A percentile compares a stretch with the other conserved stretches of the same genome.
Evolutionary conservation across 805 yeast genomes (phyloP).

Genomic region (Candida sonorensis): DNA sequence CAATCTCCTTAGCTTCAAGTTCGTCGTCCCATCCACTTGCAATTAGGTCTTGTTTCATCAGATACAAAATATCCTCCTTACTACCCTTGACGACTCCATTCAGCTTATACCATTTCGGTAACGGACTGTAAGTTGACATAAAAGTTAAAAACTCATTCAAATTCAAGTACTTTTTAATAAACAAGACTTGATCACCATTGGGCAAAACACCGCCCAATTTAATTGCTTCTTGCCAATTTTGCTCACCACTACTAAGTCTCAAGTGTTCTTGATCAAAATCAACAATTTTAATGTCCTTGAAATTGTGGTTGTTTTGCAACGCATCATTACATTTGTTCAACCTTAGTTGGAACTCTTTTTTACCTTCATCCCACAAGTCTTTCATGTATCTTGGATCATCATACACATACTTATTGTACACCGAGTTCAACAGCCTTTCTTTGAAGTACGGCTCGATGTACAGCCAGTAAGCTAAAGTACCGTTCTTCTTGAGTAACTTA

Average conservation of each 20-base stretch:
- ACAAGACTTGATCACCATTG: slow-evolving; percentile 11
- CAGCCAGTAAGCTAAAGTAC: slow-evolving; percentile 72
- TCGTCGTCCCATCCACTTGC: slow-evolving; percentile 37
- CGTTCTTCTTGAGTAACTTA: slow-evolving; percentile 45
- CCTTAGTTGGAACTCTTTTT: slow-evolving; percentile 28
- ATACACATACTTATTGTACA: slow-evolving; percentile 46
- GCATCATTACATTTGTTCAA: slow-evolving; percentile 13
- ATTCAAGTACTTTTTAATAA: slow-evolving; percentile 10
- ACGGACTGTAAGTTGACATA: slow-evolving; percentile 20
- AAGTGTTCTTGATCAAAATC: slow-evolving; percentile 8
- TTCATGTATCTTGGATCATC: slow-evolving; percentile 44
- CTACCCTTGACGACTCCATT: slow-evolving; percentile 12
- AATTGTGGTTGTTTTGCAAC: slow-evolving; percentile 20
- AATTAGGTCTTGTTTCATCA: slow-evolving; percentile 14
- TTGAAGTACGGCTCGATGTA: slow-evolving; percentile 59
- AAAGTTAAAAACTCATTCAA: slow-evolving; percentile 15
- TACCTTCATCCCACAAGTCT: slow-evolving; percentile 41
- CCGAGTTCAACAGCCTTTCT: slow-evolving; percentile 43
- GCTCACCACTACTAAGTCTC: neutral
- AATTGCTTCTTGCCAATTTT: neutral
- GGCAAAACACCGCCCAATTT: neutral
- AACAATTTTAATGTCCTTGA: slow-evolving; percentile 19
- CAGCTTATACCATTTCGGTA: slow-evolving; percentile 18
- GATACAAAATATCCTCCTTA: slow-evolving; percentile 12
- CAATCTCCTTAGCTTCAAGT: slow-evolving; percentile 35